Evolutionary conservation across 1,139 yeast genomes (phyloP).

Genomic region (Magnusiomyces paraingens): DNA sequence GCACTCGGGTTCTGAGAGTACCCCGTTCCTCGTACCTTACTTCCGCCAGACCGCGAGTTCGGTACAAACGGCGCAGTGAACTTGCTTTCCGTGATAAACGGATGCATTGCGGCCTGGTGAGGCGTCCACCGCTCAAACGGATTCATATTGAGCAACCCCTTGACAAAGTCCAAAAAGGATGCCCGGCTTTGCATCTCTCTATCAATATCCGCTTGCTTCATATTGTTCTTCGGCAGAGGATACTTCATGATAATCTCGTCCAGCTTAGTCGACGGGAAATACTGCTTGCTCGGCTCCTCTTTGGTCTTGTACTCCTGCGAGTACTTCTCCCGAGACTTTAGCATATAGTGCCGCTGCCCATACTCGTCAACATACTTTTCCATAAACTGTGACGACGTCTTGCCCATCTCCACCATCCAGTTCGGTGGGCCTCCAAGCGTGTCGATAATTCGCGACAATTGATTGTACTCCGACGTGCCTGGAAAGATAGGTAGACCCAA

Average conservation of each 20-base stretch:
- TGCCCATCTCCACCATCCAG: conserved; percentile 97
- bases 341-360: conserved; percentile 38
- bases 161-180: conserved; percentile 68
- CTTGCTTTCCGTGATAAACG: conserved; percentile 56
- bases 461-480: conserved; percentile 91
- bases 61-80: conserved; percentile 35
- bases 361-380: conserved; percentile 37
- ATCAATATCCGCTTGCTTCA: conserved; percentile 50
- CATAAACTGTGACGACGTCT: conserved; percentile 69
- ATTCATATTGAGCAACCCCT: conserved; percentile 71
- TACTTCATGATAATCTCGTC: conserved; percentile 74
- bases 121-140: conserved; percentile 97
- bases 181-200: conserved; percentile 65
- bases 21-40: no score
- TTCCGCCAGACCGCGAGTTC: conserved; percentile 8
- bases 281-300: conserved; percentile 79
- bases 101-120: conserved; percentile 89
- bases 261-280: conserved; percentile 68
- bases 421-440: conserved; percentile 85
- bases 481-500: conserved; percentile 93
- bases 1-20: no score
- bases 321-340: conserved; percentile 56
- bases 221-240: conserved; percentile 62
- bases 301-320: conserved; percentile 47
- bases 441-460: conserved; percentile 71